These are phyloP conservation scores for Fusarium goolgardi DNA, from an alignment of 2,329 filamentous ascomycete genomes.

Conservation along the genomic window DNA sequence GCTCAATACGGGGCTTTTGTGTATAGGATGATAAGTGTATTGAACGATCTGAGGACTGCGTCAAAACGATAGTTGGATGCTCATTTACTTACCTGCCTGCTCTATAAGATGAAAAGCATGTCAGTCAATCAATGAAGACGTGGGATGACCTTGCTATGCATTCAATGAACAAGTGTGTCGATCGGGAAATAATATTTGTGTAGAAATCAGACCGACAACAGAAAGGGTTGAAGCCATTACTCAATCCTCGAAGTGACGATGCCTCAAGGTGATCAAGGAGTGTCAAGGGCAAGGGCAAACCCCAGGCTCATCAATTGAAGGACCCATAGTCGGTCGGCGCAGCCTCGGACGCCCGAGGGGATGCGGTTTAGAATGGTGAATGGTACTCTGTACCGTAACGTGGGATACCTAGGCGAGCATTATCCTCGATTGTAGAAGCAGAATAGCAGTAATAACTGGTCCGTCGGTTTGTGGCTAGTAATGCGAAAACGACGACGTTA, in stretches of 20 bases:
- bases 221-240: background rate
- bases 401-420: background rate
- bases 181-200: background rate
- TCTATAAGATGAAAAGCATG: conserved; percentile 3
- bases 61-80: background rate
- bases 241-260: background rate
- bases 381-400: background rate
- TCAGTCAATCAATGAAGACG: background rate
- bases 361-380: conserved; percentile 22
- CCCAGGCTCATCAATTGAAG: conserved; percentile 3
- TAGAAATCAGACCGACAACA: background rate
- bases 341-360: conserved; percentile 36
- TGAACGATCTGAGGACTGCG: background rate
- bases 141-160: conserved; percentile 1
- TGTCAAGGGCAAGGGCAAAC: conserved; percentile 13
- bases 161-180: background rate
- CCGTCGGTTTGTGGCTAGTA: conserved; percentile 9
- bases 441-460: background rate
- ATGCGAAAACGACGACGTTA: conserved; percentile 2
- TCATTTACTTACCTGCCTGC: conserved; percentile 27
- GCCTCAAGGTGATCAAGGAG: background rate
- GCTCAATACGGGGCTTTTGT: background rate
- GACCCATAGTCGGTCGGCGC: conserved; percentile 28
- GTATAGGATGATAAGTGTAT: conserved; percentile 3
- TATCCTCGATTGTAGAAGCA: conserved; percentile 14